Evolutionary conservation across 75 land plant species (phyloP).

Genomic region (Azolla pinnata): DNA sequence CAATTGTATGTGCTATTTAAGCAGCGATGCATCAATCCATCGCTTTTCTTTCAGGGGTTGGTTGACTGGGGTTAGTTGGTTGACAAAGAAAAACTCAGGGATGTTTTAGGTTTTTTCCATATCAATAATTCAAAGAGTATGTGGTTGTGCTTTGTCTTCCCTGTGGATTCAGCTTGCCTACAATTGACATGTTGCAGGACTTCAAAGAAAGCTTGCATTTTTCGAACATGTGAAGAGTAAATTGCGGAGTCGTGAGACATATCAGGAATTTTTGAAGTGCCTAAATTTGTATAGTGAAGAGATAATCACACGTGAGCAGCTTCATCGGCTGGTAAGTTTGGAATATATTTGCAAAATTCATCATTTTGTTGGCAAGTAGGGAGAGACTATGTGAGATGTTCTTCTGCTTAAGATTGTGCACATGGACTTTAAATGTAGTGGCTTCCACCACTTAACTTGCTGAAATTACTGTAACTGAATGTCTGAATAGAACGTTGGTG

Average conservation of each 20-base stretch:
- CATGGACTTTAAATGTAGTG: neutral
- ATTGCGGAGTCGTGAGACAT: conserved; percentile 53
- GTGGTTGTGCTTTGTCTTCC: neutral
- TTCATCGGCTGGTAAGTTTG: conserved; percentile 58
- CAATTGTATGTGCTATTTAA: neutral
- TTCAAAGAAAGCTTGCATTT: conserved; percentile 36
- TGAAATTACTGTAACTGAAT: neutral
- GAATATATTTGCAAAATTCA: too few relatives aligned
- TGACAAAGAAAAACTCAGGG: too few relatives aligned
- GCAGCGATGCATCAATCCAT: neutral
- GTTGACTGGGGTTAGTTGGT: neutral
- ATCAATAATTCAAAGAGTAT: too few relatives aligned
- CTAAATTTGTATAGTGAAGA: conserved; percentile 78
- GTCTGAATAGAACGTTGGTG: neutral
- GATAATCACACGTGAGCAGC: conserved; percentile 60
- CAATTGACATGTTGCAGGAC: conserved; percentile 1
- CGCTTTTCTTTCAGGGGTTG: neutral
- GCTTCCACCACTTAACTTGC: neutral
- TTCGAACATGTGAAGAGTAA: conserved; percentile 80
- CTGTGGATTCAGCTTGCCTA: conserved; percentile 1
- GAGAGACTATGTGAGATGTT: too few relatives aligned
- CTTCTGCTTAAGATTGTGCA: too few relatives aligned
- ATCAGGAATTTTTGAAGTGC: conserved; percentile 87
- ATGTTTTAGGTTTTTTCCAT: neutral
- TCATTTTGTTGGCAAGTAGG: too few relatives aligned